Conservation (phyloP, 805 yeast genomes). For the Pichia thaimueangensis region DNA sequence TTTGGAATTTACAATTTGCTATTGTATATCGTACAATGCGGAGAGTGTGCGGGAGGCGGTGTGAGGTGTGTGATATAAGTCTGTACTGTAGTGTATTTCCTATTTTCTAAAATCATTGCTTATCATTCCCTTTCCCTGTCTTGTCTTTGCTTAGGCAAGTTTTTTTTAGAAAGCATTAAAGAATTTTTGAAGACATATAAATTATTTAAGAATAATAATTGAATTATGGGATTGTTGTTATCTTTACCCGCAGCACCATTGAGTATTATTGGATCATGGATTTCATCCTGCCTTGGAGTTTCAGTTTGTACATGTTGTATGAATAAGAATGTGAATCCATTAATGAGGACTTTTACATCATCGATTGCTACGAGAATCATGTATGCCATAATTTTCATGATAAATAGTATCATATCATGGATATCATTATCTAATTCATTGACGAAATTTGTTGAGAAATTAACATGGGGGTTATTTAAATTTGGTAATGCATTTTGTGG, state of each 20-base stretch:
- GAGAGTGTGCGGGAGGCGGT: neutral
- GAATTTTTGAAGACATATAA: too few relatives aligned
- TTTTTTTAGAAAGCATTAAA: too few relatives aligned
- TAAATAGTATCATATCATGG: constrained; percentile 88
- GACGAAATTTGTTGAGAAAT: constrained; percentile 60
- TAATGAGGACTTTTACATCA: constrained; percentile 48
- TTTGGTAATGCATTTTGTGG: constrained; percentile 53
- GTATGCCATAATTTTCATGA: constrained; percentile 71
- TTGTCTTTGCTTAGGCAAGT: too few relatives aligned
- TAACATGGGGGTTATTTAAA: constrained; percentile 64
- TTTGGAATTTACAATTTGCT: neutral
- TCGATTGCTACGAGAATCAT: constrained; percentile 79
- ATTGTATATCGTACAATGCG: neutral
- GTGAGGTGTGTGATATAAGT: neutral
- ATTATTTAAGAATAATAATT: too few relatives aligned
- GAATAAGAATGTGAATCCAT: constrained; percentile 28
- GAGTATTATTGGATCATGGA: constrained; percentile 50
- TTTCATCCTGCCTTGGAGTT: constrained; percentile 77
- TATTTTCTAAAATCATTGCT: too few relatives aligned
- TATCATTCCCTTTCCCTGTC: too few relatives aligned
- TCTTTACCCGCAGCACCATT: constrained; percentile 64
- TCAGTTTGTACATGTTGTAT: constrained; percentile 64
- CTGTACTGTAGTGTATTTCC: too few relatives aligned
- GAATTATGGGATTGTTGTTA: constrained; percentile 55
- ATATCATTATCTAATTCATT: constrained; percentile 80